phyloP scores from a whole-genome alignment of 2,329 filamentous ascomycete species.

The Trichoderma gracile region DNA sequence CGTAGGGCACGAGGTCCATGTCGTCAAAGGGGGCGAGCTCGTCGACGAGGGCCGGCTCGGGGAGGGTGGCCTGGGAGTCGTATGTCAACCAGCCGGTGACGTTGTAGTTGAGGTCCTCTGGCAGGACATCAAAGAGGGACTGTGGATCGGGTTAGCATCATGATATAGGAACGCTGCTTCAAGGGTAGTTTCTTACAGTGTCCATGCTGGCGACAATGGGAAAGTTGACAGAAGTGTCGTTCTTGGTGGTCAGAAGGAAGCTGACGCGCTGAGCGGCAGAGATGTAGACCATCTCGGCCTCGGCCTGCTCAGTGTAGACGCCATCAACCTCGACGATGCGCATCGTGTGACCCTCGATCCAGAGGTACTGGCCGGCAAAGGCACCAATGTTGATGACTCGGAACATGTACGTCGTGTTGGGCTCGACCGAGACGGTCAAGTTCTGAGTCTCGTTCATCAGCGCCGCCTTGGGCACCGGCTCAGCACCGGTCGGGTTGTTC shows the following conservation, averaged over 20 bases:
- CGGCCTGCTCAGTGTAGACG: conserved; percentile 62
- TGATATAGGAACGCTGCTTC: neutral
- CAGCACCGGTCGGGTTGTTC: conserved; percentile 57
- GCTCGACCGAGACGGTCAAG: conserved; percentile 58
- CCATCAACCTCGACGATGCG: conserved; percentile 73
- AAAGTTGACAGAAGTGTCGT: conserved; percentile 63
- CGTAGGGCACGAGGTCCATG: conserved; percentile 66
- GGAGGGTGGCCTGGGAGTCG: conserved; percentile 46
- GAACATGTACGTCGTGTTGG: conserved; percentile 71
- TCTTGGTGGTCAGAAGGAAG: conserved; percentile 63
- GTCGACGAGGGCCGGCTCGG: conserved; percentile 56
- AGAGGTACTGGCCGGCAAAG: conserved; percentile 66
- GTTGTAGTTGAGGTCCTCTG: conserved; percentile 67
- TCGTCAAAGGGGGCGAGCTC: conserved; percentile 73
- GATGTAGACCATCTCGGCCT: conserved; percentile 65
- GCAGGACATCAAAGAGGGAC: conserved; percentile 68
- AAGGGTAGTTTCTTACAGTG: conserved; percentile 45
- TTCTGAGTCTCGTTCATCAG: conserved; percentile 72
- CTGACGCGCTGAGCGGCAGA: conserved; percentile 67
- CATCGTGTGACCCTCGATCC: conserved; percentile 68
- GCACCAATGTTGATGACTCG: conserved; percentile 73
- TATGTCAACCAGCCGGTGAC: conserved; percentile 66
- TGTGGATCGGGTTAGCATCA: conserved; percentile 31
- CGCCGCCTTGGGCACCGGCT: conserved; percentile 67
- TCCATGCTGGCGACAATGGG: conserved; percentile 72